Evolutionary conservation across 768 basidiomycete species (phyloP).

Genomic region (Suillus paluster): DNA sequence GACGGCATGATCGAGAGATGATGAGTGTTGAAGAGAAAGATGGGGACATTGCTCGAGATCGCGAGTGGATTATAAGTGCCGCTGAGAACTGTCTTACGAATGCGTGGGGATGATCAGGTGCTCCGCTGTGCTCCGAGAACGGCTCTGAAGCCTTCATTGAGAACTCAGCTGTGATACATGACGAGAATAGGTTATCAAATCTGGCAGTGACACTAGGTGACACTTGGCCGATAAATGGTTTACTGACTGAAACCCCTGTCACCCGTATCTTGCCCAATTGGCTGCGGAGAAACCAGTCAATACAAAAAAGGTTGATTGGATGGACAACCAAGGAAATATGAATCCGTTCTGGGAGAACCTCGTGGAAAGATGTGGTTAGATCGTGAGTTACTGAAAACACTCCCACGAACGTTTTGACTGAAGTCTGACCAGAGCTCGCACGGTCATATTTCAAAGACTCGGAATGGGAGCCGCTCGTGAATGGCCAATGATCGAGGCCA

Average conservation of each 20-base stretch:
- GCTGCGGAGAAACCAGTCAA: not conserved
- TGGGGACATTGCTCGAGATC: constrained; percentile 15
- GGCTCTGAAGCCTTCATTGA: not conserved
- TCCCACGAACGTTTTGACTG: not conserved
- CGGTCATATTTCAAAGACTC: not conserved
- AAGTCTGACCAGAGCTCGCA: not conserved
- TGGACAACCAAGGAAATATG: constrained; percentile 7
- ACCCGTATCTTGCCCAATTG: not conserved
- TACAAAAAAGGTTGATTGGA: constrained; percentile 1
- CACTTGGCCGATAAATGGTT: not conserved
- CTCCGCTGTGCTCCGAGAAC: constrained; percentile 3
- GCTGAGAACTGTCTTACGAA: constrained; percentile 25
- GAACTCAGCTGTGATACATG: not conserved
- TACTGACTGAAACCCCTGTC: constrained; percentile 9
- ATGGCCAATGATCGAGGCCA: not conserved
- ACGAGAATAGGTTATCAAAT: constrained; percentile 8
- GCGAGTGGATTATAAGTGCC: constrained; percentile 27
- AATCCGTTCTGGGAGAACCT: constrained; percentile 9
- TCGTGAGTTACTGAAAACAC: constrained; percentile 7
- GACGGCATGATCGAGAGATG: constrained; percentile 60
- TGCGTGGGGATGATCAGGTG: constrained; percentile 14
- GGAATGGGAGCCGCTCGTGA: not conserved
- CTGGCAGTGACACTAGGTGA: not conserved
- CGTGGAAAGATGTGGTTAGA: constrained; percentile 14
- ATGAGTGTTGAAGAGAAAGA: constrained; percentile 6